These are phyloP conservation scores for Arthrobotrys iridis DNA, from an alignment of 2,329 filamentous ascomycete species.

Conservation along the genomic window DNA sequence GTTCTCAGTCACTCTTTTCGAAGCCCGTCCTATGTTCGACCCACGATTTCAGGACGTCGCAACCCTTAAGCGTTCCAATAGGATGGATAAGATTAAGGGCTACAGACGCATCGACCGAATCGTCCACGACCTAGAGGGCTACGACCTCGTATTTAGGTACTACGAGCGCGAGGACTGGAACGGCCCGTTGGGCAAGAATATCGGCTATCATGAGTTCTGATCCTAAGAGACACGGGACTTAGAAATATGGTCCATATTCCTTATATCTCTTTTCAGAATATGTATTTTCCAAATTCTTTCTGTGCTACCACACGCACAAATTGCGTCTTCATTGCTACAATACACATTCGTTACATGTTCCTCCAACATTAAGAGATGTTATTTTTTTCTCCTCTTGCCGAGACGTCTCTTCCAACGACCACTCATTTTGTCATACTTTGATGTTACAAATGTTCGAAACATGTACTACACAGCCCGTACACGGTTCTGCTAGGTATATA, in stretches of 20 bases:
- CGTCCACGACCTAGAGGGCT: slow-evolving; percentile 96
- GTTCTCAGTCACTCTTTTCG: slow-evolving; percentile 96
- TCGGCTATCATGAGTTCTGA: slow-evolving; percentile 51
- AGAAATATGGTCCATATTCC: not conserved
- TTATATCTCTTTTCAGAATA: not conserved
- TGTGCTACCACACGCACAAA: not conserved
- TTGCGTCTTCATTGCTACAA: not conserved
- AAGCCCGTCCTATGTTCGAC: slow-evolving; percentile 74
- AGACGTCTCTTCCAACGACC: not conserved
- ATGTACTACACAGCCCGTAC: slow-evolving; percentile 6
- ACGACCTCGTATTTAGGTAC: slow-evolving; percentile 95
- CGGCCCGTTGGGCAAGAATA: slow-evolving; percentile 43
- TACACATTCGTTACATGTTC: too few relatives aligned
- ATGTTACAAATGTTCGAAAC: not conserved
- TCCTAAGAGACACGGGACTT: not conserved
- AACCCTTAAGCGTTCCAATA: slow-evolving; percentile 63
- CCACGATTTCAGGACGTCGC: slow-evolving; percentile 64
- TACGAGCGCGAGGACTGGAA: slow-evolving; percentile 84
- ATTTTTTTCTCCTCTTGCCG: not conserved
- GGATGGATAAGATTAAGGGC: slow-evolving; percentile 81
- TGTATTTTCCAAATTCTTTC: not conserved
- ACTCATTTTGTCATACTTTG: not conserved
- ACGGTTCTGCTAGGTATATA: not conserved
- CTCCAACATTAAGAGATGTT: not conserved
- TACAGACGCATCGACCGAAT: slow-evolving; percentile 93